Evolutionary conservation across 352 stramenopile genomes (phyloP).

Genomic region (Phytophthora hibernalis): DNA sequence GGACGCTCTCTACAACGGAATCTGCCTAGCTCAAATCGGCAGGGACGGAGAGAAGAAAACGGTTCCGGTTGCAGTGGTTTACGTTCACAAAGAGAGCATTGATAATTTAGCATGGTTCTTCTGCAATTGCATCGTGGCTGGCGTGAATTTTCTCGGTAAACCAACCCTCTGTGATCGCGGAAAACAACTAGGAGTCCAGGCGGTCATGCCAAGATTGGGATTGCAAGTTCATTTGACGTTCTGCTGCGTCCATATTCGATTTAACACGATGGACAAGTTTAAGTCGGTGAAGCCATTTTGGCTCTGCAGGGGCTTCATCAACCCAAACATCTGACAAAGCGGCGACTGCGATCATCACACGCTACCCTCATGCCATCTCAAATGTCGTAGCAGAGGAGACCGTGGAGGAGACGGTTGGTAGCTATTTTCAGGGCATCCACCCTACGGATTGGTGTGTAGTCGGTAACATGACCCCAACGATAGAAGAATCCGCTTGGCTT

Average conservation of each 20-base stretch:
- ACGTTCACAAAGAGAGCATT: conserved; percentile 10
- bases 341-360: neutral
- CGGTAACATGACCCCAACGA: no score
- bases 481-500: no score
- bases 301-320: no score
- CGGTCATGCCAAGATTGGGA: neutral
- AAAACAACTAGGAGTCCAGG: conserved; percentile 4
- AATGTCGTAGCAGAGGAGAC: no score
- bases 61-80: conserved; percentile 1
- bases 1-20: conserved; percentile 8
- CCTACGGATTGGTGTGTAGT: no score
- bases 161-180: conserved; percentile 8
- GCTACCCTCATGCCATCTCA: no score
- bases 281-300: conserved; percentile 4
- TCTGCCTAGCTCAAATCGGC: conserved; percentile 5
- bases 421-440: no score
- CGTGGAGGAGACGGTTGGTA: no score
- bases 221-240: conserved; percentile 13
- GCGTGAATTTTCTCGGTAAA: neutral
- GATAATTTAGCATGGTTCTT: conserved; percentile 21
- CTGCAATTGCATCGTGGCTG: conserved; percentile 9
- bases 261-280: conserved; percentile 26
- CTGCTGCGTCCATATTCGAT: conserved; percentile 11
- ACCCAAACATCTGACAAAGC: neutral
- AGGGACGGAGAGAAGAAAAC: conserved; percentile 19